These are phyloP conservation scores for Chlamydomonas eustigma DNA, from an alignment of 139 green algal species.

Conservation along the genomic window DNA sequence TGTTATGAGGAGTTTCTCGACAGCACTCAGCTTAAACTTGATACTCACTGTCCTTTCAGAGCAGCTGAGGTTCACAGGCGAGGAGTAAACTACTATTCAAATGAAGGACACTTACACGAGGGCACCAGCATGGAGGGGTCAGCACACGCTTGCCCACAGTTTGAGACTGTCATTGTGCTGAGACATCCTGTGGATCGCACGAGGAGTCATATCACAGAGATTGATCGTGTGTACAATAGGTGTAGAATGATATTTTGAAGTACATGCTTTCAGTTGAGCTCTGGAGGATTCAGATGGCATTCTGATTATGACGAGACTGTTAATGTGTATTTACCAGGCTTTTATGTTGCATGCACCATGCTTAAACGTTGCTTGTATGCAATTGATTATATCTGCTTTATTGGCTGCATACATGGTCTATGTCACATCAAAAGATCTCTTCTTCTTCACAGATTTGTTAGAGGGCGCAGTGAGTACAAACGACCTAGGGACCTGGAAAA, in stretches of 20 bases:
- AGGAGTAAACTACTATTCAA: background rate
- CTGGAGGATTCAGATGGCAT: background rate
- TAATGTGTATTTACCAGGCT: background rate
- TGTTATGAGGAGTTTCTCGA: background rate
- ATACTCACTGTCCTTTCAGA: background rate
- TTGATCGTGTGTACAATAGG: background rate
- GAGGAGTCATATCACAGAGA: slow-evolving; percentile 1
- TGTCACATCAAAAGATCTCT: no score
- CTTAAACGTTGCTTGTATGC: background rate
- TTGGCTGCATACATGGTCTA: background rate
- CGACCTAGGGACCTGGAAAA: background rate
- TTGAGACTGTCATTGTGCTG: background rate
- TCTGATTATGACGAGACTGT: background rate
- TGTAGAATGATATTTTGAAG: background rate
- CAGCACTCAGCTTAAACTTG: background rate
- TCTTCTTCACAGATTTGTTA: background rate
- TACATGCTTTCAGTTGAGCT: background rate
- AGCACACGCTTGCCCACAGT: slow-evolving; percentile 7
- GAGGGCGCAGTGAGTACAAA: background rate
- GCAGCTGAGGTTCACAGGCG: background rate
- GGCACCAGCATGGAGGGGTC: background rate
- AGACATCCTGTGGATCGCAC: slow-evolving; percentile 1
- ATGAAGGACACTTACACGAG: background rate
- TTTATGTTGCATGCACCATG: background rate
- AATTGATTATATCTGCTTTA: background rate